Base-by-base conservation (phyloP, 768 basidiomycete genomes). In the Tricholomella constricta region DNA sequence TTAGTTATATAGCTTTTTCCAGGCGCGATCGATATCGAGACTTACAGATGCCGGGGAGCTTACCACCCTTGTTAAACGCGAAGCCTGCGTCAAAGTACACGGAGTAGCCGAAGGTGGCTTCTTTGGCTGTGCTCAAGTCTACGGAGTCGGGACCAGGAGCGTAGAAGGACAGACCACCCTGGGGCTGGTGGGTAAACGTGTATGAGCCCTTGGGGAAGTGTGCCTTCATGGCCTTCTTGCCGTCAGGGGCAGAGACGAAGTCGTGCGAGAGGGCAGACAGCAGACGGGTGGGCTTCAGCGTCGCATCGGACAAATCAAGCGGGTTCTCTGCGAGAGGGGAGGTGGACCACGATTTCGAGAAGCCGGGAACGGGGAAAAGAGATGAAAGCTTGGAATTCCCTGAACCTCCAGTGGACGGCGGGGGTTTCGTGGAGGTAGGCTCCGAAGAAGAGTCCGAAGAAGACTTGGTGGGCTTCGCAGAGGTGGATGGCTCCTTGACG, bases 161-260 rank as follows among this genome's bases (percentile, higher is more conserved):
- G 66, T 90, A 89, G 78, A 89, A 87, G 17, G 85, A 86, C 64
- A 88, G 71, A 15, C 87, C 87, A 48, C 85, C 85, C 47, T 69
- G 71, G 12, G 78, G 78, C 17, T 63, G 40, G 55, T 76, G 69
- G 11, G 65, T 64, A 60, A 78, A 79, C 14, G 73, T 82, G 68
- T 78, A 83, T 41, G 83, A 84, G 25, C 84, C 85, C 62, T 78
- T 52, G 27, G 82, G 80, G 64, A 78, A 86, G 54, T 71, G 69
- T 1, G 81, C 80, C 62, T 74, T 72, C 77, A 83, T 81, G 11
- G 78, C 71, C 48, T 62, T 51, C 67, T 75, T 78, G 59, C 82
- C 83, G 55, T 82, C 81, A 25, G 81, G 78, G 10, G 76, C 75
- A 34, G 63, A 54, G 52, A 70, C 69, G 63, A 77, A 78, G 47